Evolutionary conservation across 768 basidiomycete species (phyloP), one percentile per base, ranked within the genome.

Genomic region (Lanmaoa rubissima): DNA sequence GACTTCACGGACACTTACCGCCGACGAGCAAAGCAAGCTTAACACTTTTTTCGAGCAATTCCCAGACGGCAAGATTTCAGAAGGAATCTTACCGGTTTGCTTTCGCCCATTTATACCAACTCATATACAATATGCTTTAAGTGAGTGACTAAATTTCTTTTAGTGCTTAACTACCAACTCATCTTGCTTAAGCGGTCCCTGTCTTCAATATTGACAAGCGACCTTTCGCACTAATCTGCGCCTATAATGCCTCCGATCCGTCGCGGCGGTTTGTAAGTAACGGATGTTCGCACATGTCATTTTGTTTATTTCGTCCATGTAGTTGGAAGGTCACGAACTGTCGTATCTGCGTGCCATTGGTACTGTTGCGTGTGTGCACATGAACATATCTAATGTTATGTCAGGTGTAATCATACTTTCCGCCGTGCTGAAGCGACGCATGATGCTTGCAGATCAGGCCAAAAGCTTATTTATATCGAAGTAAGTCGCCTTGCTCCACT

Each of bases 371-470:
- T 8, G 17, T 52, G 6, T 42, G 3, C 14, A 7, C 13, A 17
- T 36, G 49, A 61, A 12, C 17, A 17, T 56, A 1, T 47, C 60
- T 57, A 51, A 51, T 53, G 17, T 38, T 21, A 16, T 46, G 43
- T 36, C 50, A 80, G 90, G 92, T 49, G 93, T 97, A 35, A 94
- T 97, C 59, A 95, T 97, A 50, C 78, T 97, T 36, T 94, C 92
- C 35, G 94, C 94, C 12, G 92, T 95, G 7, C 79, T 97, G 46
- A 95, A 97, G 71, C 82, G 92, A 53, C 78, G 93, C 26, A 95
- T 97, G 92, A 87, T 92, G 38, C 79, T 96, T 4, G 95, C 95
- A 17, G 95, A 98, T 69, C 95, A 96, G 68, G 90, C 94, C 1
- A 97, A 96, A 74, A 86, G 88, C 61, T 70, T 92, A 43, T 95